Conservation (phyloP, 176 grass and related monocot genomes). For the Oryza nivara region DNA sequence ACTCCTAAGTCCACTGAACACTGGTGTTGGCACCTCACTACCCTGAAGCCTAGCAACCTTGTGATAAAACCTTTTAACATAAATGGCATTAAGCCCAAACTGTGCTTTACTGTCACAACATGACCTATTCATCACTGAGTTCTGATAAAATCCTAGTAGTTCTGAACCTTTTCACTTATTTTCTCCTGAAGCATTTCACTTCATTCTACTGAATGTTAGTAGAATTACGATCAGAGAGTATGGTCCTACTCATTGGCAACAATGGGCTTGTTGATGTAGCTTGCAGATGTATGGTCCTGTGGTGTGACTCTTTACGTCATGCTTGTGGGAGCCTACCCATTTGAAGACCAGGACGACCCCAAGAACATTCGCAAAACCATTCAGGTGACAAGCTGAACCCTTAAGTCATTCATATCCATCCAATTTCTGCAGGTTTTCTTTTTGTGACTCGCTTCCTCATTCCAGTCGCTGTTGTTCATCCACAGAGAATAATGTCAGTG, state of each 20-base stretch:
- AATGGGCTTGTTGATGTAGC: slow-evolving; percentile 60
- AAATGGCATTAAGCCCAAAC: slow-evolving; percentile 13
- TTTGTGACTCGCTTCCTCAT: slow-evolving; percentile 28
- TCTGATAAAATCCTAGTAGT: background rate
- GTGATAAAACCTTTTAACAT: slow-evolving; percentile 7
- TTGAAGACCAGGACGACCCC: slow-evolving; percentile 89
- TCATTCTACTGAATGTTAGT: background rate
- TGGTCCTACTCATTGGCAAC: slow-evolving; percentile 24
- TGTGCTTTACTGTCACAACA: background rate
- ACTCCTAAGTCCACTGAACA: background rate
- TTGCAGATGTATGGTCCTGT: slow-evolving; percentile 98
- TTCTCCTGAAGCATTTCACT: background rate
- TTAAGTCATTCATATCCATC: background rate
- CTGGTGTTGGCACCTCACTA: slow-evolving; percentile 21
- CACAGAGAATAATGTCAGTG: slow-evolving; percentile 88
- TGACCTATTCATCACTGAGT: slow-evolving; percentile 1
- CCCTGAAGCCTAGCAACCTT: slow-evolving; percentile 17
- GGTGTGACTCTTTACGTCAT: slow-evolving; percentile 98
- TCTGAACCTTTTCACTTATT: background rate
- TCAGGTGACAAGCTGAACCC: slow-evolving; percentile 49
- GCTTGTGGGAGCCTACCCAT: slow-evolving; percentile 95
- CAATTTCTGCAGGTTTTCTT: background rate
- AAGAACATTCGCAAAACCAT: slow-evolving; percentile 98
- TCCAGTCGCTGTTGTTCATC: slow-evolving; percentile 17
- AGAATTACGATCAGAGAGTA: background rate